Evolutionary conservation across 306 rosid species (phyloP).

Genomic region (Alnus glutinosa): DNA sequence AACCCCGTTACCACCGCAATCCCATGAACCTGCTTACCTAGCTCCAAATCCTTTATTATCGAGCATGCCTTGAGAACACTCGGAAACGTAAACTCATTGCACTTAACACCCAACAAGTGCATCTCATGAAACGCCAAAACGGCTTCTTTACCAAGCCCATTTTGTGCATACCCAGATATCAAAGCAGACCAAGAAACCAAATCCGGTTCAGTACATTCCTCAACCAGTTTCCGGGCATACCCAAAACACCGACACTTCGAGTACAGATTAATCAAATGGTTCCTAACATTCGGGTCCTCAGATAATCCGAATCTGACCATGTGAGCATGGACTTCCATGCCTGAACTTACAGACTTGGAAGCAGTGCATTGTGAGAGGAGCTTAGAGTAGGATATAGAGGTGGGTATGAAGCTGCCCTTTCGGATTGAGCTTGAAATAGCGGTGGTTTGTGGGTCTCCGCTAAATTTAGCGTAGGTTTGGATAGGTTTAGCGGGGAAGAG

Average conservation of each 20-base stretch:
- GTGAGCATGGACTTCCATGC: slow-evolving; percentile 69
- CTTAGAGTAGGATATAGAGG: slow-evolving; percentile 38
- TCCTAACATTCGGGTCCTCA: slow-evolving; percentile 42
- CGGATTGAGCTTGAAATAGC: slow-evolving; percentile 7
- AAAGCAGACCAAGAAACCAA: slow-evolving; percentile 66
- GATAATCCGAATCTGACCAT: slow-evolving; percentile 63
- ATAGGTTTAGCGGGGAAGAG: slow-evolving; percentile 16
- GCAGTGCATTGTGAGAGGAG: slow-evolving; percentile 57
- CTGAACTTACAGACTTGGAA: slow-evolving; percentile 48
- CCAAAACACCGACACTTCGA: slow-evolving; percentile 48
- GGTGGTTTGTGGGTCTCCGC: slow-evolving; percentile 19
- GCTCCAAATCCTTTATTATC: slow-evolving; percentile 43
- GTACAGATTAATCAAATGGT: slow-evolving; percentile 48
- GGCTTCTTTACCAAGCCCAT: slow-evolving; percentile 64
- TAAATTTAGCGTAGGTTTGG: slow-evolving; percentile 21
- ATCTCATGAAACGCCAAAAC: slow-evolving; percentile 56
- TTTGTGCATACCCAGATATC: slow-evolving; percentile 76
- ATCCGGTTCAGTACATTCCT: slow-evolving; percentile 45
- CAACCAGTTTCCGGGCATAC: slow-evolving; percentile 51
- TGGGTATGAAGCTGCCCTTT: slow-evolving; percentile 1
- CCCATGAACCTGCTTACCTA: slow-evolving; percentile 71
- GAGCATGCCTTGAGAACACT: slow-evolving; percentile 83
- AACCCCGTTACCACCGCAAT: slow-evolving; percentile 61
- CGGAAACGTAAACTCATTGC: slow-evolving; percentile 73
- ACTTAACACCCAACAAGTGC: slow-evolving; percentile 54